Percentiles rank a stretch among this genome's conserved stretches.
phyloP scores from a whole-genome alignment of 1,284 basidiomycete species.

The Apiotrichum mycotoxinovorans region DNA sequence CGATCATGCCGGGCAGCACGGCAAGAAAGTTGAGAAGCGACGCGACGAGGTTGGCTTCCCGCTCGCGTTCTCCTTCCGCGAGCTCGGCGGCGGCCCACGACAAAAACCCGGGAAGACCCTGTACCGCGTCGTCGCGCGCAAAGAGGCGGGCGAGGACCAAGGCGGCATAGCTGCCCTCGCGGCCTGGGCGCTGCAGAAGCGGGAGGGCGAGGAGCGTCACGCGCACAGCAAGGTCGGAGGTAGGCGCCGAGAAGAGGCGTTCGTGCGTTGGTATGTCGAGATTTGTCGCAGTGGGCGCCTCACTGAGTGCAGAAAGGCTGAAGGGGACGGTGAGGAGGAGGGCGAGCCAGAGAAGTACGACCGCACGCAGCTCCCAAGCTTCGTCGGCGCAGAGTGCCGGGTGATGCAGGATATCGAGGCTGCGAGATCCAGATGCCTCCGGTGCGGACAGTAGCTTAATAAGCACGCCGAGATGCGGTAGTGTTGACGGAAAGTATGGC shows the following conservation, averaged over 20 bases:
- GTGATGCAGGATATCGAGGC: slow-evolving; percentile 40
- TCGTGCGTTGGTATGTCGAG: slow-evolving; percentile 64
- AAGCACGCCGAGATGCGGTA: slow-evolving; percentile 72
- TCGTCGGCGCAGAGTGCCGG: slow-evolving; percentile 29
- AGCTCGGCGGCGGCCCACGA: slow-evolving; percentile 36
- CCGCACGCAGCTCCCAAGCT: slow-evolving; percentile 77
- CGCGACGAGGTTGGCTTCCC: slow-evolving; percentile 35
- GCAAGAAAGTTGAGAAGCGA: slow-evolving; percentile 40
- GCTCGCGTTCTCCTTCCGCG: slow-evolving; percentile 36
- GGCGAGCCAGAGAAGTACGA: slow-evolving; percentile 86
- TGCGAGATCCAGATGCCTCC: not conserved
- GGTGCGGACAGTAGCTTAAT: slow-evolving; percentile 62
- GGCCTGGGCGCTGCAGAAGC: slow-evolving; percentile 41
- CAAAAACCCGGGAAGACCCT: slow-evolving; percentile 37
- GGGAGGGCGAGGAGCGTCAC: slow-evolving; percentile 47
- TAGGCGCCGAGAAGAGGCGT: slow-evolving; percentile 61
- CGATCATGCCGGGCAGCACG: slow-evolving; percentile 36
- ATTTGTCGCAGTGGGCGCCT: slow-evolving; percentile 40
- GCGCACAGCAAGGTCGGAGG: slow-evolving; percentile 60
- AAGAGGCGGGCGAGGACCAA: slow-evolving; percentile 46
- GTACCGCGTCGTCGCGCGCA: slow-evolving; percentile 41
- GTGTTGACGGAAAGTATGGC: slow-evolving; percentile 85
- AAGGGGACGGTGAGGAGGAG: slow-evolving; percentile 94
- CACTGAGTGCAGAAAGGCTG: slow-evolving; percentile 70
- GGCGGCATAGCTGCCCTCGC: slow-evolving; percentile 46